A percentile compares a stretch with the other conserved stretches of the same genome.
Evolutionary conservation across 2,329 filamentous ascomycete genomes (phyloP).

Genomic region (Elsinoe perseae): DNA sequence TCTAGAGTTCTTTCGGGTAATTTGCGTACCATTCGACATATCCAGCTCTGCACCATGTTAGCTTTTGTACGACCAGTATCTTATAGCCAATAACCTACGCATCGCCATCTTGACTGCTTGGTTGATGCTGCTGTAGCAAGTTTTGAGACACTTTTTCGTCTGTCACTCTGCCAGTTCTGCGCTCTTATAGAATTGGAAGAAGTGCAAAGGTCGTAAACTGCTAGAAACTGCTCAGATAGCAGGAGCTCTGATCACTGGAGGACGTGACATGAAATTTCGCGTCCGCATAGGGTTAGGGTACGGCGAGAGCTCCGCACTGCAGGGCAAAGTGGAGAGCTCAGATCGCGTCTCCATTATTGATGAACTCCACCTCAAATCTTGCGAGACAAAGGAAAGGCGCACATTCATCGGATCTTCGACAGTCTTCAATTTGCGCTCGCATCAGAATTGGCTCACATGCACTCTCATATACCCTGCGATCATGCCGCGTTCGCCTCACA

Average conservation of each 20-base stretch:
- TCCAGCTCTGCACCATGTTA: conserved; percentile 57
- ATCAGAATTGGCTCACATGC: neutral
- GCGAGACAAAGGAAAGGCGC: no score
- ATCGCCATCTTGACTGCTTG: conserved; percentile 49
- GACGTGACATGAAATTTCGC: conserved; percentile 10
- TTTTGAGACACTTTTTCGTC: neutral
- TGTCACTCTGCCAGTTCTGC: neutral
- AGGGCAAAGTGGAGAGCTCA: neutral
- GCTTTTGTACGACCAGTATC: conserved; percentile 37
- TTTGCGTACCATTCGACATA: conserved; percentile 65
- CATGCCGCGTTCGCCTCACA: conserved; percentile 16
- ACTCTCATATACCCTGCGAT: neutral
- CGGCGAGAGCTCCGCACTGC: neutral
- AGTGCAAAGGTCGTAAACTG: neutral
- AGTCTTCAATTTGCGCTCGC: neutral
- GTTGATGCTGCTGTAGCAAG: conserved; percentile 16
- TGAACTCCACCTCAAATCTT: neutral
- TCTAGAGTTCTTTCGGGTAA: neutral
- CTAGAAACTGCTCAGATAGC: neutral
- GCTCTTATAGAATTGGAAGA: neutral
- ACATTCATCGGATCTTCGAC: no score
- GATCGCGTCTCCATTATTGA: neutral
- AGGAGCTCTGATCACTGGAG: neutral
- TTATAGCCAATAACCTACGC: conserved; percentile 52
- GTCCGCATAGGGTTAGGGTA: conserved; percentile 3